These are phyloP conservation scores for Helminthosporium solani DNA, from an alignment of 2,329 filamentous ascomycete genomes.

Conservation along the genomic window DNA sequence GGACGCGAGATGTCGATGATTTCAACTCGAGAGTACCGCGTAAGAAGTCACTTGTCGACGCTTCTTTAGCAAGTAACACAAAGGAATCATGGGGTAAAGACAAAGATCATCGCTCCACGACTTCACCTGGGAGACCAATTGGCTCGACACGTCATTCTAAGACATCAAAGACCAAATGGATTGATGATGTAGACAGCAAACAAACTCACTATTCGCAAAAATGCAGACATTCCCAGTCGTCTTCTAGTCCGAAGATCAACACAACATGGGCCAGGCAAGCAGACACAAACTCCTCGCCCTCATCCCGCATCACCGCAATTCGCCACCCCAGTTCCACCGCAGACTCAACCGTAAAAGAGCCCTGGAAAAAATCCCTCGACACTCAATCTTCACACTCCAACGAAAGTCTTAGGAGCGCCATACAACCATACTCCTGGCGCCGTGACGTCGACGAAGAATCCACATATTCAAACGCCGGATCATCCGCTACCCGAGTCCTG, in stretches of 20 bases:
- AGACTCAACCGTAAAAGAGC: not conserved
- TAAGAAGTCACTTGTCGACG: not conserved
- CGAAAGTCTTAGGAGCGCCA: not conserved
- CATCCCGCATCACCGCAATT: not conserved
- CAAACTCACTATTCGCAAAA: not conserved
- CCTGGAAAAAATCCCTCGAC: not conserved
- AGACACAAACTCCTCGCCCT: not conserved
- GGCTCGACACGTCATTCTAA: not conserved
- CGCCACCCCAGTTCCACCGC: not conserved
- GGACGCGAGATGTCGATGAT: constrained; percentile 2
- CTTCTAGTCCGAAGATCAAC: not conserved
- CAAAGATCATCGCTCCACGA: not conserved
- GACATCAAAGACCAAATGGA: not conserved
- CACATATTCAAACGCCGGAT: constrained; percentile 4
- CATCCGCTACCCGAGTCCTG: not conserved
- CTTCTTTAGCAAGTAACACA: not conserved
- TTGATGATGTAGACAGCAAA: not conserved
- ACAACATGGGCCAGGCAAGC: not conserved
- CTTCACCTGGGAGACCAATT: not conserved
- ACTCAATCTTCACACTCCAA: not conserved
- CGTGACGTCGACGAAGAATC: constrained; percentile 7
- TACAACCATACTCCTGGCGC: constrained; percentile 9
- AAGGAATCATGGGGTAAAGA: not conserved
- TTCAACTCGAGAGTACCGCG: not conserved
- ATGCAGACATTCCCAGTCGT: not conserved